Percentiles rank a stretch among this genome's conserved stretches.
Evolutionary conservation across 129 eudicot genomes (phyloP).

Genomic region (Flaveria brownii): DNA sequence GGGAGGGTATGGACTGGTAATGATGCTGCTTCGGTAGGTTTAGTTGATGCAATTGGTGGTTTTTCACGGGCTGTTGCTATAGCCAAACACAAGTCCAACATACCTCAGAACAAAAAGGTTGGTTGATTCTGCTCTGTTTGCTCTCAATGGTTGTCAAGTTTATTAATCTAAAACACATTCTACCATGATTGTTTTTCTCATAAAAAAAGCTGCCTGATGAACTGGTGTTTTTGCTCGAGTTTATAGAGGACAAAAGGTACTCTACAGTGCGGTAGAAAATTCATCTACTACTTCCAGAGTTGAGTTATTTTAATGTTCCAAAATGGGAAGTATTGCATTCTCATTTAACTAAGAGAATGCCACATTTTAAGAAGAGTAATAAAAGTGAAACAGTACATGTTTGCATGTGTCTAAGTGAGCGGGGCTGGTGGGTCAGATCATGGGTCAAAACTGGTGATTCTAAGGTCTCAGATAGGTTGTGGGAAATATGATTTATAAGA

Average conservation of each 20-base stretch:
- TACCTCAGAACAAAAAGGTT: slow-evolving; percentile 67
- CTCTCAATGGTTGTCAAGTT: not conserved
- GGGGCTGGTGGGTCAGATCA: not conserved
- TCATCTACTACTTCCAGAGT: not conserved
- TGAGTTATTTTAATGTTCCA: no score
- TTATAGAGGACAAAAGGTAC: not conserved
- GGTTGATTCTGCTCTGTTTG: not conserved
- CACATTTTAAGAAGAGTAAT: not conserved
- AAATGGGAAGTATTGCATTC: not conserved
- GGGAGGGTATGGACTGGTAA: slow-evolving; percentile 94
- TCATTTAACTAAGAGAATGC: not conserved
- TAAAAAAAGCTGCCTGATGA: not conserved
- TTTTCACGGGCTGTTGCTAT: slow-evolving; percentile 84
- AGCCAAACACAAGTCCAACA: slow-evolving; percentile 86
- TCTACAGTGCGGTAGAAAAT: not conserved
- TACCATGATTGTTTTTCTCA: no score
- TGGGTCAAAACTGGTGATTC: not conserved
- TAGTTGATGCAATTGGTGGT: slow-evolving; percentile 95
- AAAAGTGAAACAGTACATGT: not conserved
- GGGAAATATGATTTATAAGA: not conserved
- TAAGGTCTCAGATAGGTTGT: not conserved
- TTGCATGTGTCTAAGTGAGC: not conserved
- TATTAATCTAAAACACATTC: not conserved
- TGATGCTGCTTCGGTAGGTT: slow-evolving; percentile 80
- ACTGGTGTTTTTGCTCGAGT: not conserved